Evolutionary conservation across 2,329 filamentous ascomycete species (phyloP), one percentile per base, ranked within the genome.

Genomic region (Talaromyces sp.): DNA sequence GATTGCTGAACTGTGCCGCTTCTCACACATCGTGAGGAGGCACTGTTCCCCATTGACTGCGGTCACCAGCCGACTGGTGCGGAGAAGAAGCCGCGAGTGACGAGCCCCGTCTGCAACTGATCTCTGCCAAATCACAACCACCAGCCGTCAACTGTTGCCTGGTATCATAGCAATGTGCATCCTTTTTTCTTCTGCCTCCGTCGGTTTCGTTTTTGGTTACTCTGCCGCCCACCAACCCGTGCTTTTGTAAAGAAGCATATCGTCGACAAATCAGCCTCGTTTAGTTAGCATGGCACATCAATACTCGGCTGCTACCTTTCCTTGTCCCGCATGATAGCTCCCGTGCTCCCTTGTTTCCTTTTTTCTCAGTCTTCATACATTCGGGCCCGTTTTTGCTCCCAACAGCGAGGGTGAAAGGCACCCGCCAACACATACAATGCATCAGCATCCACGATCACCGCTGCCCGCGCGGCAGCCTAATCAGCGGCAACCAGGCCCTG

Each of bases 391-490:
- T 29, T 41, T 53, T 32, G 21, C 41, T 55, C 38, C 27, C n/a
- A 26, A 51, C 17, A 21, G n/a, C 56, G 24, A 31, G 27, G n/a
- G 43, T 32, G 27, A 26, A n/a, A 56, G 57, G 55, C 62, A 57
- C 49, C 51, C 58, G 29, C 31, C n/a, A 53, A 31, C 26, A 41
- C 27, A 53, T 69, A 80, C 72, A 68, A 97, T 97, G 93, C 92
- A 97, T 84, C 93, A 96, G 78, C 90, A 93, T 78, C 88, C 90
- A 68, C 87, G 93, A 69, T 84, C 87, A 64, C 88, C 89, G 66
- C 84, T 87, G 74, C 84, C 86, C 70, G 84, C 88, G 63, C 91
- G 90, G 64, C 87, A 91, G 64, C 87, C 88, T 68, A 86, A 84
- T 69, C 88, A 88, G 55, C 84, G 88, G 57, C 85, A 88, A 72